Base-by-base conservation (phyloP, 2,329 filamentous ascomycete species). In the Phyllosticta capitalensis region DNA sequence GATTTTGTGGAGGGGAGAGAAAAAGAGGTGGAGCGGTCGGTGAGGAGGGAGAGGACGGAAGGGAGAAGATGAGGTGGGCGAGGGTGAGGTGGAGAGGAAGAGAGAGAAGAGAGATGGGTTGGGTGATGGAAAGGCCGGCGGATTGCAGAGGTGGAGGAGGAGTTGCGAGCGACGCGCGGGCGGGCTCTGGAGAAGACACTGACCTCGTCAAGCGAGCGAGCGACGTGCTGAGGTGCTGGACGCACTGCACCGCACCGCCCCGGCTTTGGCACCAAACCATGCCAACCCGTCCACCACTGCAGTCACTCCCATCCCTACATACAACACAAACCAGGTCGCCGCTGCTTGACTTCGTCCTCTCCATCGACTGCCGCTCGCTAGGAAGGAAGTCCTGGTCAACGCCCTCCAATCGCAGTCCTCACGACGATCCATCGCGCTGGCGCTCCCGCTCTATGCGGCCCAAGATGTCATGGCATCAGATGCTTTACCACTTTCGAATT, bases 321-420 rank as follows among this genome's bases (percentile, higher is more conserved):
- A 14, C 28, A 38, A 38, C 10, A 38, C 30, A 38, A 38, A 14
- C 33, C 33, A 3, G 9, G 38, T 45, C 38, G 38, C n/a, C 38
- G 38, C 38, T 45, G 14, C 38, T 45, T n/a, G 1, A 17, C 10
- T n/a, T 6, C 38, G 5, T n/a, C 38, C 14, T 17, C 14, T 45
- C 12, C 12, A 1, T 19, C 17, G 14, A 5, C 17, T 5, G 6
- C 17, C n/a, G 5, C 38, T 7, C 38, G 14, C 38, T 45, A n/a
- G 38, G 17, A 45, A 45, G 52, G 51, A 22, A 50, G 56, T 30
- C 38, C 56, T 59, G 56, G 52, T 59, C 54, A 50, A 51, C 48
- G 52, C 28, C 26, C 56, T 59, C 56, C 56, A 59, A 59, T 59
- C 38, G 56, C 56, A 26, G 24, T 26, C 24, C 24, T 26, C 24